These are phyloP conservation scores for Ascodesmis nigricans DNA, from an alignment of 495 filamentous ascomycete genomes.

Conservation along the genomic window DNA sequence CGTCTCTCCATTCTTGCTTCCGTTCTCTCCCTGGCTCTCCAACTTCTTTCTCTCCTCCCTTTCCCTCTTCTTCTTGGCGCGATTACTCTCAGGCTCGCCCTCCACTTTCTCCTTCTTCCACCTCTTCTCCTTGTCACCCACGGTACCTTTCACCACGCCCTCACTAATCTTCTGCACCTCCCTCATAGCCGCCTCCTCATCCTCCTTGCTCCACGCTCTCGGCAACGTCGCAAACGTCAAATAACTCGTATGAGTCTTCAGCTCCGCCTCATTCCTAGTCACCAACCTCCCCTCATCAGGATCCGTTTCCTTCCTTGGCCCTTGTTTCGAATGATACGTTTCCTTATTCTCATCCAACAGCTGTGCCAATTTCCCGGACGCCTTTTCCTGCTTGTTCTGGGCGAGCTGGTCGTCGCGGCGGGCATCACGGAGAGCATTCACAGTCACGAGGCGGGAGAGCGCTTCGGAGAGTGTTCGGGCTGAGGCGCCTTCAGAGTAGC, in stretches of 20 bases:
- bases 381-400: constrained; percentile 1
- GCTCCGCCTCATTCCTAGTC: constrained; percentile 60
- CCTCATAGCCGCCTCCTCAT: constrained; percentile 46
- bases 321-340: constrained; percentile 13
- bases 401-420: constrained; percentile 9
- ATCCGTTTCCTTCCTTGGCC: constrained; percentile 8
- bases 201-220: constrained; percentile 56
- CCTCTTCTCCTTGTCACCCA: constrained; percentile 32
- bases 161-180: constrained; percentile 20
- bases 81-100: constrained; percentile 16
- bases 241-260: constrained; percentile 90
- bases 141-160: constrained; percentile 20
- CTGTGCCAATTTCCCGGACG: constrained; percentile 16
- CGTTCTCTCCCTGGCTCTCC: constrained; percentile 13
- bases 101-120: constrained; percentile 30
- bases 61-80: constrained; percentile 18
- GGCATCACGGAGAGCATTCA: constrained; percentile 31
- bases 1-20: neutral
- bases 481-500: constrained; percentile 37
- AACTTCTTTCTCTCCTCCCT: constrained; percentile 16
- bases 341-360: constrained; percentile 11
- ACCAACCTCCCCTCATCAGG: constrained; percentile 42
- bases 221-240: constrained; percentile 84
- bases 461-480: constrained; percentile 51
- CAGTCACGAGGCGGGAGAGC: constrained; percentile 40